Evolutionary conservation across 1,139 yeast species (phyloP).

Genomic region (Geotrichum restrictum): DNA sequence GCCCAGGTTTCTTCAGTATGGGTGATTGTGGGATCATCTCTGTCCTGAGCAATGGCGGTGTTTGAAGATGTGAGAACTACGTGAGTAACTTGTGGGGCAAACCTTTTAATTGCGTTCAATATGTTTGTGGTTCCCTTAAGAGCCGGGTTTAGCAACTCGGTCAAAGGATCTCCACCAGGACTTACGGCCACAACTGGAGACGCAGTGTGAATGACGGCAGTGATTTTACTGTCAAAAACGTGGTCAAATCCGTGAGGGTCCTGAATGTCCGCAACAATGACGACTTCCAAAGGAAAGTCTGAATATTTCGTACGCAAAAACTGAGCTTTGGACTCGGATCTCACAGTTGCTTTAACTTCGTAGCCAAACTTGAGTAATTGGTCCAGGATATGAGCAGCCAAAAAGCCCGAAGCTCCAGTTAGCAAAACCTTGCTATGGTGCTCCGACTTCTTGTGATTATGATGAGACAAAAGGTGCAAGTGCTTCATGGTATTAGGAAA

Average conservation of each 20-base stretch:
- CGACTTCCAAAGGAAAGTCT: slow-evolving; percentile 38
- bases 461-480: background rate
- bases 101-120: slow-evolving; percentile 25
- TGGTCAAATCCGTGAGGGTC: slow-evolving; percentile 47
- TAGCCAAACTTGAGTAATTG: slow-evolving; percentile 40
- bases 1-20: slow-evolving; percentile 42
- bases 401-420: slow-evolving; percentile 59
- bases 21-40: background rate
- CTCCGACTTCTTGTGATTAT: background rate
- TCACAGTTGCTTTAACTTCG: slow-evolving; percentile 55
- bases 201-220: slow-evolving; percentile 56
- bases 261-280: slow-evolving; percentile 47
- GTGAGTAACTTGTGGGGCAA: slow-evolving; percentile 25
- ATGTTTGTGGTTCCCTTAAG: slow-evolving; percentile 26
- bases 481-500: background rate
- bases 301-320: slow-evolving; percentile 40
- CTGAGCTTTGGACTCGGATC: slow-evolving; percentile 49
- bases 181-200: slow-evolving; percentile 43
- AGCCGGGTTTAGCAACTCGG: slow-evolving; percentile 28
- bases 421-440: slow-evolving; percentile 40
- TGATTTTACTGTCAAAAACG: slow-evolving; percentile 48
- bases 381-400: slow-evolving; percentile 49
- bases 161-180: slow-evolving; percentile 41
- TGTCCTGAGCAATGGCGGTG: slow-evolving; percentile 23
- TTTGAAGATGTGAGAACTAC: slow-evolving; percentile 31